Conservation (phyloP, 2,329 filamentous ascomycete species). For the Colletotrichum karsti region DNA sequence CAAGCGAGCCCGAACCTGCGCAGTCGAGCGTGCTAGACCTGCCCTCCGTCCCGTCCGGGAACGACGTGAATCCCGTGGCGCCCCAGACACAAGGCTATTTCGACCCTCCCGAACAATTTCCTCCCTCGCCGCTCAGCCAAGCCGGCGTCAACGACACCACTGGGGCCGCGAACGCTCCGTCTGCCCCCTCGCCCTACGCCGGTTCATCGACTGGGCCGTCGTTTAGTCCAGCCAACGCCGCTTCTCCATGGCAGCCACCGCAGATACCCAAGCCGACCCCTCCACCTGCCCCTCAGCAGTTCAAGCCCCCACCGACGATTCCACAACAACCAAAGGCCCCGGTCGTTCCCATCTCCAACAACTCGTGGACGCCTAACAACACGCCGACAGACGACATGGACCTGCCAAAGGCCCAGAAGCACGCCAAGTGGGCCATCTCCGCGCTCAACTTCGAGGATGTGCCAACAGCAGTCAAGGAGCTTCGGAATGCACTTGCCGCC, state of each 20-base stretch:
- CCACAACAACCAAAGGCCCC: constrained; percentile 13
- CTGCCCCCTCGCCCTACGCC: constrained; percentile 18
- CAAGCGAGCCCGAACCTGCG: constrained; percentile 25
- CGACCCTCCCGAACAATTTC: constrained; percentile 40
- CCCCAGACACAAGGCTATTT: constrained; percentile 41
- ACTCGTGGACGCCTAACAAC: constrained; percentile 26
- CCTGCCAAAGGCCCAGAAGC: constrained; percentile 87
- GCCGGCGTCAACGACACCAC: constrained; percentile 38
- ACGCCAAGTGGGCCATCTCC: constrained; percentile 96
- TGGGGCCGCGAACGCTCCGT: not conserved
- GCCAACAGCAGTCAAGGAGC: constrained; percentile 85
- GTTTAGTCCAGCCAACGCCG: constrained; percentile 13
- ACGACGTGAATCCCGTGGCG: constrained; percentile 23
- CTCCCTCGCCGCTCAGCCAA: constrained; percentile 45
- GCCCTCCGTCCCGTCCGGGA: constrained; percentile 21
- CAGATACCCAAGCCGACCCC: constrained; percentile 19
- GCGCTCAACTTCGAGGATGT: constrained; percentile 97
- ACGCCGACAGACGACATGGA: constrained; percentile 52
- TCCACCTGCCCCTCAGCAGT: constrained; percentile 31
- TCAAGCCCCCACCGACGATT: constrained; percentile 30
- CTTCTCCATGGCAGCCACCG: constrained; percentile 19
- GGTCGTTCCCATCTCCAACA: constrained; percentile 15
- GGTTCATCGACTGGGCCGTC: constrained; percentile 19
- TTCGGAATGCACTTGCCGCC: constrained; percentile 76
- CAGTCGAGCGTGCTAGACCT: constrained; percentile 19